These are phyloP conservation scores for Melampsora americana DNA, from an alignment of 1,284 basidiomycete genomes.

Conservation along the genomic window DNA sequence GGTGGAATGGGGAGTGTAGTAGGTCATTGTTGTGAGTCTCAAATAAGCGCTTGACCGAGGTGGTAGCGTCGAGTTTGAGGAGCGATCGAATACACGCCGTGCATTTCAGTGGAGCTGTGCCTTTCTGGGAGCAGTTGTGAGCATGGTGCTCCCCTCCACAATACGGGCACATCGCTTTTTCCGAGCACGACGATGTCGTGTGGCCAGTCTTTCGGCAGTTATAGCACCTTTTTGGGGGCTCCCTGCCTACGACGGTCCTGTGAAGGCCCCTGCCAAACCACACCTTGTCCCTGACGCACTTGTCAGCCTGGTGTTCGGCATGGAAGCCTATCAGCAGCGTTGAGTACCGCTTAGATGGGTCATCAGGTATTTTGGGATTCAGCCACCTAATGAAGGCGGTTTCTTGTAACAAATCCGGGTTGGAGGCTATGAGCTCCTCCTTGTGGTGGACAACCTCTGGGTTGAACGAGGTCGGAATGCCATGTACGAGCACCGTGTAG, in stretches of 20 bases:
- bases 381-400: no score
- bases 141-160: background rate
- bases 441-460: no score
- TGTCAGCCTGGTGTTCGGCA: no score
- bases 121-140: background rate
- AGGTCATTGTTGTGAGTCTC: background rate
- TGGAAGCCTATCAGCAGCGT: no score
- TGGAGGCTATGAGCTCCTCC: no score
- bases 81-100: background rate
- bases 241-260: background rate
- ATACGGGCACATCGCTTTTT: background rate
- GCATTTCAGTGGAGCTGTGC: background rate
- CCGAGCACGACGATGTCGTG: background rate
- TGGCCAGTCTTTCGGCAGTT: background rate
- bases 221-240: background rate
- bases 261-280: background rate
- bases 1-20: background rate
- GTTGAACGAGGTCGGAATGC: no score
- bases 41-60: background rate
- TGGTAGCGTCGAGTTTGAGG: background rate
- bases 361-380: no score
- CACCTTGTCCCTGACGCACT: constrained; percentile 33
- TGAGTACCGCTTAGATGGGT: no score
- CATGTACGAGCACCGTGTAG: no score
- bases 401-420: no score